phyloP scores from a whole-genome alignment of 768 basidiomycete species.

The Russula virescens region DNA sequence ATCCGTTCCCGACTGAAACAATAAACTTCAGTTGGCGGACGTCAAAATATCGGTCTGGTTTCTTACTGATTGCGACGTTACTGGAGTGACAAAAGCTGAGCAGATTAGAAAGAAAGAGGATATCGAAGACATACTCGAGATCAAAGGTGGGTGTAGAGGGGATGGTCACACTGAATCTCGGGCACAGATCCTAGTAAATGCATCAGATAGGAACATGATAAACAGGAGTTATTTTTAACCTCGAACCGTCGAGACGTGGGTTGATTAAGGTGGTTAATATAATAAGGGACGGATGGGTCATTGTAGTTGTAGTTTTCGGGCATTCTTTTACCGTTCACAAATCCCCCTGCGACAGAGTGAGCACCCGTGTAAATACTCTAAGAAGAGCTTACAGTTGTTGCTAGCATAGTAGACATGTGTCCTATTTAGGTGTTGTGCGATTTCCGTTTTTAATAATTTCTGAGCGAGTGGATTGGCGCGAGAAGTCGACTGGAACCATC shows the following conservation, averaged over 20 bases:
- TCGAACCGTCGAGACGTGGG: constrained; percentile 33
- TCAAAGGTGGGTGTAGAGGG: constrained; percentile 18
- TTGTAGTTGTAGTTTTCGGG: constrained; percentile 30
- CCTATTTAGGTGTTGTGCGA: constrained; percentile 38
- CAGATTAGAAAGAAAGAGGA: neutral
- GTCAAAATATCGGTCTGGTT: neutral
- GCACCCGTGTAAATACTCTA: neutral
- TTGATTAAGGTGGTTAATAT: constrained; percentile 30
- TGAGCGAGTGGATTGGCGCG: constrained; percentile 54
- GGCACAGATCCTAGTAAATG: constrained; percentile 32
- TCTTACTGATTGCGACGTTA: constrained; percentile 17
- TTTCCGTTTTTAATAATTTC: constrained; percentile 51
- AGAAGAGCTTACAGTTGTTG: constrained; percentile 44
- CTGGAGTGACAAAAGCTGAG: neutral
- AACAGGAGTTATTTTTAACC: constrained; percentile 24
- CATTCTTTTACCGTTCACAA: constrained; percentile 31
- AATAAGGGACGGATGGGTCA: constrained; percentile 27
- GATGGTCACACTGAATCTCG: constrained; percentile 23
- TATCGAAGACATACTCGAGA: constrained; percentile 9
- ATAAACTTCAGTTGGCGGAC: neutral
- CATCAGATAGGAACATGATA: neutral
- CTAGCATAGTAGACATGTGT: constrained; percentile 41
- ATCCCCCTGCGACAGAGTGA: constrained; percentile 26
- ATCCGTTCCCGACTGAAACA: constrained; percentile 19
- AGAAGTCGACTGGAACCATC: constrained; percentile 51